Evolutionary conservation across 108 stramenopile species (phyloP).

Genomic region (Nitzschia palea): DNA sequence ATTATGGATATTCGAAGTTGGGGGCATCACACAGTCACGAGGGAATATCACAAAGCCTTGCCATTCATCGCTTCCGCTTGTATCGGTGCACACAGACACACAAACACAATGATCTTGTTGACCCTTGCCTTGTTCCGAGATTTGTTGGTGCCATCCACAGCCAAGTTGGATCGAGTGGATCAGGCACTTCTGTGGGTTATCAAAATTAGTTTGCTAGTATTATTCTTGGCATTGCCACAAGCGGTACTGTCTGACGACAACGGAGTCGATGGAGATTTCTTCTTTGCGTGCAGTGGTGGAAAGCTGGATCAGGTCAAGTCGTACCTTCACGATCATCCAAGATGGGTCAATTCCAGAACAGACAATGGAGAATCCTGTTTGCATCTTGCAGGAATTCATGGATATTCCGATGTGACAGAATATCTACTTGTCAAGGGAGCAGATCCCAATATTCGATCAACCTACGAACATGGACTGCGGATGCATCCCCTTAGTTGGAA

Average conservation of each 20-base stretch:
- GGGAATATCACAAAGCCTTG: no score
- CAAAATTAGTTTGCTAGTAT: slow-evolving; percentile 19
- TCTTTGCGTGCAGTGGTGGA: slow-evolving; percentile 27
- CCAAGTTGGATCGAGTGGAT: slow-evolving; percentile 26
- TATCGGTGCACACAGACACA: no score
- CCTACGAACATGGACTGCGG: slow-evolving; percentile 62
- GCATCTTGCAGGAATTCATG: slow-evolving; percentile 69
- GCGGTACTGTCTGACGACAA: slow-evolving; percentile 5
- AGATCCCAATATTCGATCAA: slow-evolving; percentile 78
- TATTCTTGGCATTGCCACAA: slow-evolving; percentile 30
- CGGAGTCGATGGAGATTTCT: slow-evolving; percentile 10
- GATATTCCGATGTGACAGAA: slow-evolving; percentile 48
- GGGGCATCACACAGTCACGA: no score
- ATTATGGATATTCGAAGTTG: no score
- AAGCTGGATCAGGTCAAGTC: not conserved
- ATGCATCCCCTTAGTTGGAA: slow-evolving; percentile 88
- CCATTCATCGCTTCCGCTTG: no score
- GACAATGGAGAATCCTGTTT: slow-evolving; percentile 77
- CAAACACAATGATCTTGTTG: slow-evolving; percentile 5
- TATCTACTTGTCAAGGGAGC: slow-evolving; percentile 59
- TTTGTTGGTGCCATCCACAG: slow-evolving; percentile 1
- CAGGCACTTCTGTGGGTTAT: slow-evolving; percentile 22
- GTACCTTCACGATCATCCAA: slow-evolving; percentile 35
- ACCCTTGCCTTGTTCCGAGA: not conserved
- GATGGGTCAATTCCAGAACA: slow-evolving; percentile 42